phyloP scores from a whole-genome alignment of 2,329 filamentous ascomycete species.

The Paradendryphiella salina region DNA sequence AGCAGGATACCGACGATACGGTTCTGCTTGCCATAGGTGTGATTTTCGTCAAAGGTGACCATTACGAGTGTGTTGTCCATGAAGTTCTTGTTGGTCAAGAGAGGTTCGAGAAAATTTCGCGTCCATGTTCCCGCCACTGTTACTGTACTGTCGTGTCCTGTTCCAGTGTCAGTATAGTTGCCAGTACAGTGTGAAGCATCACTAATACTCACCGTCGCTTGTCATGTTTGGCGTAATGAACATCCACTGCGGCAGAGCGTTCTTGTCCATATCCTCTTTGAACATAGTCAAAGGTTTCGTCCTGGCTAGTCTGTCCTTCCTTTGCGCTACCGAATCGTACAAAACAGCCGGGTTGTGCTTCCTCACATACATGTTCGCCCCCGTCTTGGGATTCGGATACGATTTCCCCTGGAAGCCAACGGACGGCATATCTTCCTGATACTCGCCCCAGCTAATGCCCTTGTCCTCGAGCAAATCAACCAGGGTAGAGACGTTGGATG shows the following conservation, averaged over 20 bases:
- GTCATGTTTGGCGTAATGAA: constrained; percentile 68
- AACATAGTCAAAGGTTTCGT: constrained; percentile 77
- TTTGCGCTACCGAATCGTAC: constrained; percentile 66
- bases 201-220: constrained; percentile 58
- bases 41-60: constrained; percentile 78
- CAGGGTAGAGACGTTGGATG: constrained; percentile 47
- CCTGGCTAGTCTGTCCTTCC: constrained; percentile 62
- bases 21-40: constrained; percentile 69
- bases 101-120: constrained; percentile 68
- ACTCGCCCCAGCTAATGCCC: constrained; percentile 59
- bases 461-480: constrained; percentile 51
- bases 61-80: constrained; percentile 75
- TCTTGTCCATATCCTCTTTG: constrained; percentile 46
- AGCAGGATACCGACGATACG: constrained; percentile 70
- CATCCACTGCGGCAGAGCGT: constrained; percentile 38
- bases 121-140: constrained; percentile 71
- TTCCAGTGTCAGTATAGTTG: constrained; percentile 1
- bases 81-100: constrained; percentile 70
- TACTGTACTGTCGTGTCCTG: constrained; percentile 68
- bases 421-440: constrained; percentile 78
- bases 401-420: constrained; percentile 67
- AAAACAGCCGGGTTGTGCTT: constrained; percentile 74
- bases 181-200: not conserved
- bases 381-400: constrained; percentile 65
- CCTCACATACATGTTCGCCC: constrained; percentile 75